Evolutionary conservation across 1,284 basidiomycete genomes (phyloP).

Genomic region (Gymnopus androsaceus): DNA sequence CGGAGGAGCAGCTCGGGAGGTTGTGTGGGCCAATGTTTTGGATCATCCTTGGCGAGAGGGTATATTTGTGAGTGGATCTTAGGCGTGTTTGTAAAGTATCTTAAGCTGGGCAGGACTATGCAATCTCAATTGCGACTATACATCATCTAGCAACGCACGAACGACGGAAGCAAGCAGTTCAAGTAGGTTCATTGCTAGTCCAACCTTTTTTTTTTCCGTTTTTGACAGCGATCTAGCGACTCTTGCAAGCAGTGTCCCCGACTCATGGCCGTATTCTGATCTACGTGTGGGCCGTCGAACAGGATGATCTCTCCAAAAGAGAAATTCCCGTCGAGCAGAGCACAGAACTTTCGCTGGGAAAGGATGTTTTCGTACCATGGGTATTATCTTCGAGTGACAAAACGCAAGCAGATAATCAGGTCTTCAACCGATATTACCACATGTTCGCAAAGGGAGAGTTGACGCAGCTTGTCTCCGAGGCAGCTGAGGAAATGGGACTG

Average conservation of each 20-base stretch:
- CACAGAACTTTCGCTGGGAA: conserved; percentile 30
- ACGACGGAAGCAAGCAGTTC: conserved; percentile 71
- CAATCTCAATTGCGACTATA: conserved; percentile 93
- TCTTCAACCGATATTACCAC: conserved; percentile 91
- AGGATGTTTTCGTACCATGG: conserved; percentile 54
- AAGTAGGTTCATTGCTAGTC: conserved; percentile 46
- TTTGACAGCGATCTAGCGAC: conserved; percentile 44
- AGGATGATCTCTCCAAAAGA: conserved; percentile 82
- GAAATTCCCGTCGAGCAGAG: conserved; percentile 44
- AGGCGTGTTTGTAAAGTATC: conserved; percentile 3
- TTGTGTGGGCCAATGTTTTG: conserved; percentile 74
- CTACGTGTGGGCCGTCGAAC: conserved; percentile 98
- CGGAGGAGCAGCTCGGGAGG: conserved; percentile 63
- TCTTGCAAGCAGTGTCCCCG: conserved; percentile 66
- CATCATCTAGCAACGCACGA: conserved; percentile 86
- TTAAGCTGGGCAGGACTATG: conserved; percentile 71
- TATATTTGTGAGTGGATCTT: conserved; percentile 66
- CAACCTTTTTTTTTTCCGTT: neutral
- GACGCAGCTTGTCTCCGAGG: conserved; percentile 55
- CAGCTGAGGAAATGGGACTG: conserved; percentile 63
- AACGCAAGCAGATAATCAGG: conserved; percentile 32
- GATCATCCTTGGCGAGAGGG: conserved; percentile 70
- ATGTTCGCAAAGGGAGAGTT: conserved; percentile 87
- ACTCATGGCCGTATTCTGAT: conserved; percentile 80
- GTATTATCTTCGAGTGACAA: conserved; percentile 25